Evolutionary conservation across 1,284 basidiomycete genomes (phyloP), one percentile per base, ranked within the genome.

Genomic region (Heterobasidion parviporum): DNA sequence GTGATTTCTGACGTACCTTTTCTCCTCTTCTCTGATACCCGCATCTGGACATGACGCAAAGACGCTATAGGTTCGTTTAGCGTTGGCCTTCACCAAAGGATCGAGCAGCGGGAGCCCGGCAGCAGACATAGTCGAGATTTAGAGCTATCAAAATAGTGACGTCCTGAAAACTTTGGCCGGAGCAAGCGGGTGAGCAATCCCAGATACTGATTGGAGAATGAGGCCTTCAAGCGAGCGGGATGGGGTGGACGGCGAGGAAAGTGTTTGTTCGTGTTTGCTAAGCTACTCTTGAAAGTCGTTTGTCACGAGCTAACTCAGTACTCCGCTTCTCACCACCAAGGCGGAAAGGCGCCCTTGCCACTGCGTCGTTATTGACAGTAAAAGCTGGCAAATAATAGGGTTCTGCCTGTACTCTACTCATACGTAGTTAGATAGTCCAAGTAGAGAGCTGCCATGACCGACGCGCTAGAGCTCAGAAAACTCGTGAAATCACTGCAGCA

Each of bases 401-500:
- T 41, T 10, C 38, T 12, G 5, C 38, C 38, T 41, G 38, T 41
- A 41, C 10, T n/a, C 12, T 41, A 41, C 38, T 41, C 26, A 26
- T 26, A 26, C 26, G 26, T 41, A 41, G 12, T 10, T 41, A 41
- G 38, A 8, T 41, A 41, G 38, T 41, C n/a, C 12, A 41, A 41
- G 38, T 41, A 10, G 38, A 41, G 10, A 41, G 38, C 38, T 41
- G 38, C 38, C 32, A 74, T 74, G 72, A 67, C 73, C 57, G 64
- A 64, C 54, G 71, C 70, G 41, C 72, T 73, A 67, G 87, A 91
- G 72, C 77, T 92, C 72, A 90, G 83, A 78, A 83, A 82, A 70
- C 81, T 88, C 70, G 87, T 87, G 56, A 90, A 89, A 76, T 79
- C 84, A 71, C 75, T 92, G 61, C 85, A 89, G 72, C 77, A 71